A percentile compares a stretch with the other conserved stretches of the same genome.
phyloP scores from a whole-genome alignment of 1,139 yeast genomes.

The Kodamaea arcana region DNA sequence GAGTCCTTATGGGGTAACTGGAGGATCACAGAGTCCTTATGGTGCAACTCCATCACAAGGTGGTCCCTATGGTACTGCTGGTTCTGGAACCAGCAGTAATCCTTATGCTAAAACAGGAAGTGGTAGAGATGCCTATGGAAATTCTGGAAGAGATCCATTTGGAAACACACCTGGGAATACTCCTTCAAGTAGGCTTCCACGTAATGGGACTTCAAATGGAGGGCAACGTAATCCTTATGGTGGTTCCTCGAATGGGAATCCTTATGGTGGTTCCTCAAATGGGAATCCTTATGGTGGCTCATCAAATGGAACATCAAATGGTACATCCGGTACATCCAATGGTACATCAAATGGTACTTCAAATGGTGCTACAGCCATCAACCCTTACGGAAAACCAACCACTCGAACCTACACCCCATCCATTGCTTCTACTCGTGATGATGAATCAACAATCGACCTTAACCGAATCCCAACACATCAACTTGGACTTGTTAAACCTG shows the following conservation, averaged over 20 bases:
- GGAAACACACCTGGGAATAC: no score
- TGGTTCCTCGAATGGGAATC: not conserved
- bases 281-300: constrained; percentile 1
- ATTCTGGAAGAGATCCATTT: no score
- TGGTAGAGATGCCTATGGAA: not conserved
- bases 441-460: no score
- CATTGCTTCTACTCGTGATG: no score
- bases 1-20: not conserved
- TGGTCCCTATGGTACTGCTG: no score
- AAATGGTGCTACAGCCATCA: not conserved
- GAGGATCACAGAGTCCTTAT: not conserved
- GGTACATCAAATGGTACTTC: not conserved
- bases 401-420: constrained; percentile 3
- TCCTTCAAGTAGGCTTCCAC: not conserved
- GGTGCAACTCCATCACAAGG: no score
- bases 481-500: constrained; percentile 25
- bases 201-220: not conserved
- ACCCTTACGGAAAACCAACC: constrained; percentile 7
- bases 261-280: constrained; percentile 3
- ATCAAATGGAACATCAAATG: constrained; percentile 1
- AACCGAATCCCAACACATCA: constrained; percentile 39
- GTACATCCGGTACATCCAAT: not conserved
- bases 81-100: no score
- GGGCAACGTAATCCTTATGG: not conserved
- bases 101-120: constrained; percentile 4